phyloP scores from a whole-genome alignment of 148 eudicot species.

The Chenopodium suecicum region DNA sequence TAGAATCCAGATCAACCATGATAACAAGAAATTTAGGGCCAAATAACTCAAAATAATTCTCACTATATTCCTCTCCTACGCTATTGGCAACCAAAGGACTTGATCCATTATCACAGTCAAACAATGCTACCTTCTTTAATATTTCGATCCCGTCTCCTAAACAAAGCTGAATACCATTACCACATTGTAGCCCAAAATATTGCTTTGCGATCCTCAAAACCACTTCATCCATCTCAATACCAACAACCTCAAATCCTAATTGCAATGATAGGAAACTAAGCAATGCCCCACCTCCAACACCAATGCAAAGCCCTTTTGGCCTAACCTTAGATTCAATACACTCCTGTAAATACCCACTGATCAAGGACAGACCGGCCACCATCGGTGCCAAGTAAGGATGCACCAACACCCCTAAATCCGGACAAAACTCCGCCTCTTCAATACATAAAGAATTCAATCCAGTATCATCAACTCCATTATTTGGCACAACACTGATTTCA shows the following conservation, averaged over 20 bases:
- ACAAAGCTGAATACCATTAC: slow-evolving; percentile 33
- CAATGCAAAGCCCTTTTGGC: slow-evolving; percentile 73
- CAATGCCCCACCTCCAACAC: slow-evolving; percentile 95
- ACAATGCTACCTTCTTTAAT: slow-evolving; percentile 31
- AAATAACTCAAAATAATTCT: slow-evolving; percentile 9
- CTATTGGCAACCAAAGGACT: slow-evolving; percentile 10
- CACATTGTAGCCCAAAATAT: slow-evolving; percentile 54
- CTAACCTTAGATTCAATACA: slow-evolving; percentile 33
- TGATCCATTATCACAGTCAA: not conserved
- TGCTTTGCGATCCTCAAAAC: slow-evolving; percentile 59
- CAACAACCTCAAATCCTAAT: slow-evolving; percentile 64
- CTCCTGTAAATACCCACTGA: slow-evolving; percentile 36
- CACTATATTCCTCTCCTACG: not conserved
- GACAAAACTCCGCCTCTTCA: slow-evolving; percentile 36
- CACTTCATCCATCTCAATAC: slow-evolving; percentile 71
- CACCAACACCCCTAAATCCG: slow-evolving; percentile 50
- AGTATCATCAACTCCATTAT: slow-evolving; percentile 7
- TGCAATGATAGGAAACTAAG: slow-evolving; percentile 46
- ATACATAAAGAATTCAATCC: slow-evolving; percentile 13
- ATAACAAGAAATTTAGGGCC: slow-evolving; percentile 54
- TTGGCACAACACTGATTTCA: slow-evolving; percentile 52
- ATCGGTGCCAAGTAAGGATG: slow-evolving; percentile 81
- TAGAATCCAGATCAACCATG: slow-evolving; percentile 92
- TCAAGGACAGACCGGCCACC: slow-evolving; percentile 67
- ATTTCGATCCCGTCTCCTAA: slow-evolving; percentile 61